These are phyloP conservation scores for Penicillium chermesinum DNA, from an alignment of 495 filamentous ascomycete genomes.

Conservation along the genomic window DNA sequence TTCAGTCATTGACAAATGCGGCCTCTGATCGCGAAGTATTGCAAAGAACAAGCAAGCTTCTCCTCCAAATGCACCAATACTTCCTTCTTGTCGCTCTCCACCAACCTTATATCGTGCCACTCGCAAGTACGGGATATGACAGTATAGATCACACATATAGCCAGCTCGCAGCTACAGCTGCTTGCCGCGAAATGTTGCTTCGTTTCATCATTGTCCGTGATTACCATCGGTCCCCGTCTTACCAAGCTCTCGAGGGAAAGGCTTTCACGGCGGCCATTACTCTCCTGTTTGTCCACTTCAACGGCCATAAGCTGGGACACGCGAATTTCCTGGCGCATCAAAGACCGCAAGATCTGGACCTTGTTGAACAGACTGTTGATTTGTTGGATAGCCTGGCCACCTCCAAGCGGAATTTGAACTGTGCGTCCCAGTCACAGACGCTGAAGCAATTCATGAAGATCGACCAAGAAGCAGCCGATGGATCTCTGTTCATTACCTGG, in stretches of 20 bases:
- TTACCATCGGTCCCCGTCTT: constrained; percentile 31
- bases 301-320: constrained; percentile 21
- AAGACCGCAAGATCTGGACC: constrained; percentile 24
- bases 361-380: constrained; percentile 23
- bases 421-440: background rate
- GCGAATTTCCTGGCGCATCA: constrained; percentile 28
- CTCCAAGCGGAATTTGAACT: constrained; percentile 24
- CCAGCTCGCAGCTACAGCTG: constrained; percentile 39
- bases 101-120: constrained; percentile 46
- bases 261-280: constrained; percentile 42
- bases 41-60: constrained; percentile 22
- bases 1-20: constrained; percentile 7
- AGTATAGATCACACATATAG: constrained; percentile 40
- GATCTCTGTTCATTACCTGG: constrained; percentile 1
- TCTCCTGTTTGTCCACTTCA: constrained; percentile 41
- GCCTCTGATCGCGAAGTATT: constrained; percentile 9
- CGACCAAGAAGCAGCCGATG: constrained; percentile 14
- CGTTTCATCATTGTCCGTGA: constrained; percentile 36
- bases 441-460: constrained; percentile 5
- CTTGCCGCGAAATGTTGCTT: constrained; percentile 39
- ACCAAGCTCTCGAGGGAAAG: constrained; percentile 47
- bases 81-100: constrained; percentile 42
- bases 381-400: constrained; percentile 35
- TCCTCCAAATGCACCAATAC: constrained; percentile 44
- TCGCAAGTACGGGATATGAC: constrained; percentile 20